A percentile compares a stretch with the other conserved stretches of the same genome.
Evolutionary conservation across 768 basidiomycete species (phyloP).

Genomic region (Leccinum longicurvipes): DNA sequence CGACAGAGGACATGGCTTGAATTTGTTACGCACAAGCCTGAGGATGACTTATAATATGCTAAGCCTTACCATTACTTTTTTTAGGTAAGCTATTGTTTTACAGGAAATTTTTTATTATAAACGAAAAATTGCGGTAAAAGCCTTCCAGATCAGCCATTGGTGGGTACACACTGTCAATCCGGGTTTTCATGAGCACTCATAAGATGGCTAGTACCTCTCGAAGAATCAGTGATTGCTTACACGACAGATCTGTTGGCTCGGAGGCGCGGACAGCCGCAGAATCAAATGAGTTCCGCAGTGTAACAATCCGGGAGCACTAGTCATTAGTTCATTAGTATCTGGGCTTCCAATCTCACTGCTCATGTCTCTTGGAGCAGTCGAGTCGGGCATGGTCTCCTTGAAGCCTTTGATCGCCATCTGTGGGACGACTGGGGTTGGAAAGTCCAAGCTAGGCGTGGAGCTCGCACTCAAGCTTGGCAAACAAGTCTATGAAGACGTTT

Average conservation of each 20-base stretch:
- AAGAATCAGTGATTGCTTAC: too few species aligned
- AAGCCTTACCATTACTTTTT: background rate
- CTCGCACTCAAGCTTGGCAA: conserved; percentile 63
- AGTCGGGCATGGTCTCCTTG: conserved; percentile 31
- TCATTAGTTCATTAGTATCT: background rate
- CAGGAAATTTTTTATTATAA: too few species aligned
- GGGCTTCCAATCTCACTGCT: background rate
- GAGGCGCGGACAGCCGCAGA: too few species aligned
- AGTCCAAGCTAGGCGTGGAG: conserved; percentile 88
- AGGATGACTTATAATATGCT: background rate
- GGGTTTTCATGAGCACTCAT: background rate
- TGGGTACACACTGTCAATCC: background rate
- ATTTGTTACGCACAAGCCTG: background rate
- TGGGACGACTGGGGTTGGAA: conserved; percentile 95
- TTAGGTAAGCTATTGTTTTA: background rate
- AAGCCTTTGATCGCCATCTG: conserved; percentile 80
- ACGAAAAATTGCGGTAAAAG: too few species aligned
- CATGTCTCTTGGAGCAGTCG: background rate
- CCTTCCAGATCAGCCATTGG: background rate
- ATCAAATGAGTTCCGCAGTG: background rate
- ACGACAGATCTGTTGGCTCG: too few species aligned
- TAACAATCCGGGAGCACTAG: background rate
- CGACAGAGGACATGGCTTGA: conserved; percentile 33
- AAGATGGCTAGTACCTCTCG: background rate
- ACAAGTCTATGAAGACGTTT: conserved; percentile 11